Percentiles rank a stretch among this genome's conserved stretches.
phyloP scores from a whole-genome alignment of 164 flowering plant species.

The Tetrastigma voinierianum region DNA sequence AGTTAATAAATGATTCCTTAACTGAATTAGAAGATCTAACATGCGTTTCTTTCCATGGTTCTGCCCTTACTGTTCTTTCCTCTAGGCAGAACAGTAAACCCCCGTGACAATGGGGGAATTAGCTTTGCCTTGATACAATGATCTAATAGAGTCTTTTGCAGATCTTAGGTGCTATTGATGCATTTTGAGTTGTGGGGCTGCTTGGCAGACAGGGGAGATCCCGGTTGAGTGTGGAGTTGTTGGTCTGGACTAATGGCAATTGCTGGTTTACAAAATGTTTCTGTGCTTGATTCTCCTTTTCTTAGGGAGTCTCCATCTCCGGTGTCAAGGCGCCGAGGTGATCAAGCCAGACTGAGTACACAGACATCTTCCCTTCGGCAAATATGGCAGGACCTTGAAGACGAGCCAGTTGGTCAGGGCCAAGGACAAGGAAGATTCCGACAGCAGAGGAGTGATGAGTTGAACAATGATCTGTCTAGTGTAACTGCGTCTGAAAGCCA shows the following conservation, averaged over 20 bases:
- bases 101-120: no score
- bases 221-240: constrained; percentile 11
- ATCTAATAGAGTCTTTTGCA: neutral
- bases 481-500: constrained; percentile 16
- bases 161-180: constrained; percentile 9
- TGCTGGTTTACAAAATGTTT: constrained; percentile 72
- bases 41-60: no score
- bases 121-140: neutral
- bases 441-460: constrained; percentile 28
- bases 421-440: constrained; percentile 27
- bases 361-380: constrained; percentile 56
- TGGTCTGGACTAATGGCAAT: constrained; percentile 42
- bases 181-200: constrained; percentile 16
- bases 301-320: constrained; percentile 41
- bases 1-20: no score
- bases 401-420: constrained; percentile 42
- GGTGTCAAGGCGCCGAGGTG: constrained; percentile 22
- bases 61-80: no score
- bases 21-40: no score
- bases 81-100: no score
- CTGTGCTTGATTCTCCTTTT: constrained; percentile 63
- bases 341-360: constrained; percentile 35
- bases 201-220: neutral
- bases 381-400: constrained; percentile 73
- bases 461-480: constrained; percentile 16